These are phyloP conservation scores for Fusarium multiceps DNA, from an alignment of 2,329 filamentous ascomycete species.

Conservation along the genomic window DNA sequence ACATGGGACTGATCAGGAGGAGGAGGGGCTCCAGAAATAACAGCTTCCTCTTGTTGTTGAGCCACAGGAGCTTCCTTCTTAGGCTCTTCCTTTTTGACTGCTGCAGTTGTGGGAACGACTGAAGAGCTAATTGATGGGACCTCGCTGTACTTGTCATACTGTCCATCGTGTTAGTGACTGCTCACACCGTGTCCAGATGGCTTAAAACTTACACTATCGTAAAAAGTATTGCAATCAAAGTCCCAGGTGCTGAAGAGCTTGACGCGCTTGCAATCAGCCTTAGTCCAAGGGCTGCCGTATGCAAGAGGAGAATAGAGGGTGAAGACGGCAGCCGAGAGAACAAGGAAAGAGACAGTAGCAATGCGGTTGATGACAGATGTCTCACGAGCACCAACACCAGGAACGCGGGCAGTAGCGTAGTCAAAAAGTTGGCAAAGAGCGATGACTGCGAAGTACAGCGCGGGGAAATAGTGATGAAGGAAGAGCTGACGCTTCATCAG, in stretches of 20 bases:
- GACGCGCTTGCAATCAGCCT: constrained; percentile 83
- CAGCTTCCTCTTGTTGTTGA: constrained; percentile 47
- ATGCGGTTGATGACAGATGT: constrained; percentile 77
- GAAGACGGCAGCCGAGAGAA: constrained; percentile 80
- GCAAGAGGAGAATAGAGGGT: constrained; percentile 86
- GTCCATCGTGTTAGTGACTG: constrained; percentile 35
- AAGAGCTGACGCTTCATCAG: constrained; percentile 98
- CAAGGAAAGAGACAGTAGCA: constrained; percentile 79
- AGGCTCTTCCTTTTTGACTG: constrained; percentile 40
- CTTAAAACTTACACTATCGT: constrained; percentile 77
- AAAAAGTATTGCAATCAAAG: constrained; percentile 97
- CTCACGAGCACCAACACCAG: constrained; percentile 73
- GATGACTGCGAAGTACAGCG: constrained; percentile 93
- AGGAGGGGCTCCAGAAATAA: constrained; percentile 61
- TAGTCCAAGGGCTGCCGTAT: constrained; percentile 96
- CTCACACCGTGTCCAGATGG: neutral
- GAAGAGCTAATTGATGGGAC: constrained; percentile 41
- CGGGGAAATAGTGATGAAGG: constrained; percentile 98
- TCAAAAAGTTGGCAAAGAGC: constrained; percentile 91
- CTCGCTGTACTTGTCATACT: constrained; percentile 63
- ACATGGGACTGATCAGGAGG: constrained; percentile 51
- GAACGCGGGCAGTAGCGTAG: constrained; percentile 80
- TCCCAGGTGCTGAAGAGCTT: constrained; percentile 94
- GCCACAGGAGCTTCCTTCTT: constrained; percentile 43
- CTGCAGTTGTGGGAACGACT: constrained; percentile 47